These are phyloP conservation scores for Balansia obtecta DNA, from an alignment of 2,329 filamentous ascomycete genomes.

Conservation along the genomic window DNA sequence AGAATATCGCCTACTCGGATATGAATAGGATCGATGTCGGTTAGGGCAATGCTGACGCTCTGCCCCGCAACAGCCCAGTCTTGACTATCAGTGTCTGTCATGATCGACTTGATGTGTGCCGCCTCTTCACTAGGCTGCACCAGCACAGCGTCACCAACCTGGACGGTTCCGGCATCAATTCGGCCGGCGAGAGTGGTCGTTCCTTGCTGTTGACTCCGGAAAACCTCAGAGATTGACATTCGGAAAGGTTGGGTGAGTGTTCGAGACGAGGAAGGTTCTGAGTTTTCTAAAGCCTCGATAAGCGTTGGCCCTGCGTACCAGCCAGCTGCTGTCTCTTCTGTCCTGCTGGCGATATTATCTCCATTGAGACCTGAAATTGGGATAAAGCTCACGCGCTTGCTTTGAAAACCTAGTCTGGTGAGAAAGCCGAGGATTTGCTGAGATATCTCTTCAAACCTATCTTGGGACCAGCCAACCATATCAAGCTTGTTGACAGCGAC, in stretches of 20 bases:
- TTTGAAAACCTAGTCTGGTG: constrained; percentile 65
- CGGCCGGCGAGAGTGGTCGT: constrained; percentile 78
- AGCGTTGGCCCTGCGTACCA: constrained; percentile 80
- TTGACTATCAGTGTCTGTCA: constrained; percentile 57
- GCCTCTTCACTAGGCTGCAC: constrained; percentile 73
- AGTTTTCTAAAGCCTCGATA: constrained; percentile 74
- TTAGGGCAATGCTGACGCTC: constrained; percentile 72
- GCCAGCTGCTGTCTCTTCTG: constrained; percentile 40
- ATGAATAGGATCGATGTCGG: constrained; percentile 74
- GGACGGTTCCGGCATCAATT: constrained; percentile 71
- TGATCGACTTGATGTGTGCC: constrained; percentile 69
- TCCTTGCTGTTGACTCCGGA: constrained; percentile 66
- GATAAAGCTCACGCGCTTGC: constrained; percentile 73
- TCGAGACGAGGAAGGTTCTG: constrained; percentile 53
- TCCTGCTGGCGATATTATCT: constrained; percentile 63
- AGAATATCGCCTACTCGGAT: constrained; percentile 76
- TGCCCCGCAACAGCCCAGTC: constrained; percentile 94
- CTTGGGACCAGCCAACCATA: constrained; percentile 68
- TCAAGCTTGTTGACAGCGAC: constrained; percentile 96
- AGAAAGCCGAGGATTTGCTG: constrained; percentile 77
- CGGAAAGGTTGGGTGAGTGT: constrained; percentile 69
- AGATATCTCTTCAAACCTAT: constrained; percentile 73
- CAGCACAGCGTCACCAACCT: constrained; percentile 69
- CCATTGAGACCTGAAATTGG: constrained; percentile 83
- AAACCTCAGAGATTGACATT: constrained; percentile 80